Base-by-base conservation (phyloP, 495 filamentous ascomycete species). In the Lasiosphaeria hispida region DNA sequence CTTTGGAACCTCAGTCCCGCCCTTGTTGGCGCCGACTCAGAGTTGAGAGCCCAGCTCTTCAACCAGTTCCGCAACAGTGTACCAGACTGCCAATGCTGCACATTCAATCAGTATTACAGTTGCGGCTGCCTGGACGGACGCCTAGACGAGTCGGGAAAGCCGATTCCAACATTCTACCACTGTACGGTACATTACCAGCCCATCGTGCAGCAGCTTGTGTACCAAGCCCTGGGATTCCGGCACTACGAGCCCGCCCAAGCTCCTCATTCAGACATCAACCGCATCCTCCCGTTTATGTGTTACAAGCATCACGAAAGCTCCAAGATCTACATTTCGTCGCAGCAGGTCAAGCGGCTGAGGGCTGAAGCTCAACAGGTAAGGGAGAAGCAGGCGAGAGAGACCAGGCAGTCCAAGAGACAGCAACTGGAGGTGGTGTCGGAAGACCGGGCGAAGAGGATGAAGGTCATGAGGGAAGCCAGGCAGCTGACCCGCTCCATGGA, bases 41-140 rank as follows among this genome's bases (percentile, higher is more conserved):
- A 47, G 9, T 19, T 2, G 17, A 47, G 18, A 47, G 10, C 10
- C 4, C 23, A 9, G 23, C 10, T 10, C 2, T 35, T 10, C 45
- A 48, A 33, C 30, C 34, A 10, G 2, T 13, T 35, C 35, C 11
- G 11, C 2, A 30, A 30, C 23, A 30, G 5, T 30, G 5, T 48
- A 19, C 53, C 42, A 8, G 8, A 19, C 33, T 45, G 47, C 56
- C 10, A 10, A 10, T 54, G 51, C 51, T n/a, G 7, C 51, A 54
- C 51, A 15, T 33, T 34, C 51, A 34, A 33, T 39, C 51, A 54
- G 19, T 43, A 42, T 39, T 43, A 54, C 51, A 13, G 18, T 17
- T 54, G 51, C 51, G 51, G 51, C 18, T 54, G 51, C 39, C 51
- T 39, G 17, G 51, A 54, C 48, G 15, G n/a, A 10, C 33, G 48